Conservation (phyloP, 768 basidiomycete species). For the Exidia glandulosa region DNA sequence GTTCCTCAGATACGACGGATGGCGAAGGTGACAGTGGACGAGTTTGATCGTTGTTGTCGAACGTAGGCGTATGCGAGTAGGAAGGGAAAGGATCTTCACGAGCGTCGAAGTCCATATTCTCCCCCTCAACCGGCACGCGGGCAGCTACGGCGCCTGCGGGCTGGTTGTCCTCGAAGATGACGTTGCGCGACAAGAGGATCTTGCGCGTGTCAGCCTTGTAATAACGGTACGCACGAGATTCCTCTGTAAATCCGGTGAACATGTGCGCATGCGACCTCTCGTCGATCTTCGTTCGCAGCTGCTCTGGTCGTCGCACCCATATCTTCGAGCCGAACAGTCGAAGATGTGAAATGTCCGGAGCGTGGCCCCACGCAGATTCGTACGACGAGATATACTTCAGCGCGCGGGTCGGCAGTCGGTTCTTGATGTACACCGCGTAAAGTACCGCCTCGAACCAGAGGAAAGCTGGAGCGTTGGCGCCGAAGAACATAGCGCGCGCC, state of each 20-base stretch:
- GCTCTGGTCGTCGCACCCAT: conserved; percentile 5
- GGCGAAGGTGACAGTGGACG: neutral
- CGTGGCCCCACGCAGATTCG: conserved; percentile 13
- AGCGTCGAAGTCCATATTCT: neutral
- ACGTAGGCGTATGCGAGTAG: neutral
- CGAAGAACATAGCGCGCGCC: conserved; percentile 21
- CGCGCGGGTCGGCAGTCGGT: conserved; percentile 5
- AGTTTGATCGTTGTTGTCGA: neutral
- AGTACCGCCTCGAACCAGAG: neutral
- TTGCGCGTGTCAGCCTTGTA: neutral
- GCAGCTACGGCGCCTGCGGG: neutral
- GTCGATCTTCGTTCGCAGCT: neutral
- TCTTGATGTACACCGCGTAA: conserved; percentile 7
- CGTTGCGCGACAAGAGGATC: neutral
- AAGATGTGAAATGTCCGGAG: conserved; percentile 14
- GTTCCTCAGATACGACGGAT: neutral
- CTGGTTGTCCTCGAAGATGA: neutral
- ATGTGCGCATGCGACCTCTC: neutral
- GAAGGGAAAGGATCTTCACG: neutral
- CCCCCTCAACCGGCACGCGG: neutral
- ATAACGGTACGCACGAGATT: neutral
- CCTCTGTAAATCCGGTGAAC: neutral
- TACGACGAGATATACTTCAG: conserved; percentile 10
- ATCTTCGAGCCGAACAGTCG: conserved; percentile 11
- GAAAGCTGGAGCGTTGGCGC: neutral